Conservation (phyloP, 1,284 basidiomycete genomes). For the Laetiporus sulphureus region DNA sequence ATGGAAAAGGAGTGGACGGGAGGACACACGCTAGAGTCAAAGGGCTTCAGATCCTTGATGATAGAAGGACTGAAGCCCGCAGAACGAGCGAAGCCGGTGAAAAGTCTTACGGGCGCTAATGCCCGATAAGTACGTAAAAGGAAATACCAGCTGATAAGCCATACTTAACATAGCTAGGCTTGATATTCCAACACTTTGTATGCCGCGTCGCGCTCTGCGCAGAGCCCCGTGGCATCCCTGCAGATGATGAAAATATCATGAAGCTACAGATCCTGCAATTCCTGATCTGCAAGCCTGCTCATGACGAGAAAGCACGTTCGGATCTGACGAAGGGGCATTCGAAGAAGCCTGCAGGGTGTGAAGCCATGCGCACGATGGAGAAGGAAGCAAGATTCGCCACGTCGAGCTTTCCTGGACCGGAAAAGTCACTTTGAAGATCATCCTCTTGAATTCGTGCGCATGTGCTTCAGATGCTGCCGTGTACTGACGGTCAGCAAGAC, state of each 20-base stretch:
- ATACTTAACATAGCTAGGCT: too few species aligned
- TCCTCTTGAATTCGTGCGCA: conserved; percentile 15
- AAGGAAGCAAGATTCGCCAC: conserved; percentile 14
- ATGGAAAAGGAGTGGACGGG: too few species aligned
- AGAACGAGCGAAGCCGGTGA: too few species aligned
- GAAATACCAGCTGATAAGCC: too few species aligned
- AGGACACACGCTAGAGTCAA: too few species aligned
- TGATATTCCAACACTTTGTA: too few species aligned
- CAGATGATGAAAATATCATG: too few species aligned
- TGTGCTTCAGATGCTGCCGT: conserved; percentile 10
- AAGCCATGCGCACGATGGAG: conserved; percentile 19
- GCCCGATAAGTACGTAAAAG: too few species aligned
- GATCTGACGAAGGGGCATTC: not conserved
- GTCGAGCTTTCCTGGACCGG: conserved; percentile 20
- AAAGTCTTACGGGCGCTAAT: too few species aligned
- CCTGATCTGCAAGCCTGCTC: conserved; percentile 17
- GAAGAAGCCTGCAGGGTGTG: conserved; percentile 12
- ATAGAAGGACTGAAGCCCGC: too few species aligned
- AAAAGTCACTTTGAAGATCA: conserved; percentile 19
- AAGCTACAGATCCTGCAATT: conserved; percentile 17
- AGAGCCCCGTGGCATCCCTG: conserved; percentile 1
- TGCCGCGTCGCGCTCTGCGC: conserved; percentile 21
- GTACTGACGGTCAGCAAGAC: conserved; percentile 7
- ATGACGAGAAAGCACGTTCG: conserved; percentile 13
- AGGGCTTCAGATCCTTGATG: too few species aligned